Base-by-base conservation (phyloP, 768 basidiomycete genomes). In the Tulasnella sp. region DNA sequence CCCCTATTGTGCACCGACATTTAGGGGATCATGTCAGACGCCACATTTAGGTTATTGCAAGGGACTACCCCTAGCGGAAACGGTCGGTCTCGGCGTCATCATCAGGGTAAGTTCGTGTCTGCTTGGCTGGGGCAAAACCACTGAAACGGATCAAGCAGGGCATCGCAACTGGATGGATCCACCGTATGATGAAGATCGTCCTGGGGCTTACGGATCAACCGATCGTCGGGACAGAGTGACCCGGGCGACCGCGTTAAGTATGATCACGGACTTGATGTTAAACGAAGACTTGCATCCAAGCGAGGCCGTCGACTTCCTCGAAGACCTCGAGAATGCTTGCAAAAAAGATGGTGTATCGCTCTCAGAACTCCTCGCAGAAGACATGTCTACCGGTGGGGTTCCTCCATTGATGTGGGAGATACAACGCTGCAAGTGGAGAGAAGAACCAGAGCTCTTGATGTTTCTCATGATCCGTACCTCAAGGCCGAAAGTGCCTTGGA, bases 331-430 rank as follows among this genome's bases (percentile, higher is more conserved):
- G 41, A 28, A 37, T 16, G 14, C 24, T 12, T 75, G 74, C 74
- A 37, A 75, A 14, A 48, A 44, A 24, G 74, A 75, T 37, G 74
- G 74, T 20, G 74, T 75, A 24, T 48, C 74, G 40, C 46, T 75
- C 14, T 42, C 74, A 7, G 74, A 75, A 20, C 74, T 75, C 46
- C 74, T 75, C 14, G 74, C 28, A 16, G 74, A 75, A 40, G 40
- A 75, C 74, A 75, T 75, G 74, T 75, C 20, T 18, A 48, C 31
- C 74, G 74, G 74, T 28, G 74, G 40, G 14, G 74, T 75, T n/a
- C 74, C 74, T 44, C 74, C 74, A n/a, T 37, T 75, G 41, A 48
- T 75, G 41, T 75, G 40, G 41, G 74, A 75, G 74, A 75, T 75
- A 20, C 74, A 75, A 11, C 74, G 74, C 31, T 75, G 74, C 41